Base-by-base conservation (phyloP, 75 land plant genomes). In the Gnetum montanum region DNA sequence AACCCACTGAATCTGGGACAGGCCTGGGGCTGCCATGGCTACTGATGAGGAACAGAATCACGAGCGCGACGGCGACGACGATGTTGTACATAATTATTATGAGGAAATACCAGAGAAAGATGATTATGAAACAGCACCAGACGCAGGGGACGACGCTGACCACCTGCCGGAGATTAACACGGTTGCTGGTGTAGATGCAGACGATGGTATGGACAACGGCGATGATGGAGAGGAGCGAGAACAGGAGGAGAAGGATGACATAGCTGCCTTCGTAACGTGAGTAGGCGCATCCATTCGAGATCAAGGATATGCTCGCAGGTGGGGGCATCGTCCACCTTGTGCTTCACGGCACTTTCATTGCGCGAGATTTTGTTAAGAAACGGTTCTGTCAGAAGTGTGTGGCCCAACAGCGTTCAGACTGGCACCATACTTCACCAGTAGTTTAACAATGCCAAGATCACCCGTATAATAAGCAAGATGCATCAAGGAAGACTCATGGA, bases 171-270 rank as follows among this genome's bases (percentile, higher is more conserved):
- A 70, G 83, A 5, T 83, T 72, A 20, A 83, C 63, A 27, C 82
- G 72, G 68, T 83, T 90, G 57, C 70, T 73, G 19, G 94, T 67
- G 79, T 90, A 95, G 40, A 90, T 73, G 41, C 96, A 90, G 49
- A 96, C 99, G 30, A 90, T 96, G 44, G 77, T 74, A 77, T 86
- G 90, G 53, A 95, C 99, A 31, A 76, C 72, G 23, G 99, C 91
- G 18, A 88, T 91, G 19, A 92, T 90, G 67, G 91, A 85, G 46
- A 95, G 88, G 19, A 95, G 79, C 19, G 99, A 90, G 69, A 95
- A 95, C 63, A 80, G 63, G 63, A 95, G 74, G 59, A 86, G 81
- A 62, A 90, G 81, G 46, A 83, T 48, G 43, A 89, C 59, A 69
- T 95, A 95, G 33, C 51, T 31, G 59, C 71, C 58, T 38, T 81